Evolutionary conservation across 2,329 filamentous ascomycete genomes (phyloP), one percentile per base, ranked within the genome.

Genomic region (Periconia sp.): DNA sequence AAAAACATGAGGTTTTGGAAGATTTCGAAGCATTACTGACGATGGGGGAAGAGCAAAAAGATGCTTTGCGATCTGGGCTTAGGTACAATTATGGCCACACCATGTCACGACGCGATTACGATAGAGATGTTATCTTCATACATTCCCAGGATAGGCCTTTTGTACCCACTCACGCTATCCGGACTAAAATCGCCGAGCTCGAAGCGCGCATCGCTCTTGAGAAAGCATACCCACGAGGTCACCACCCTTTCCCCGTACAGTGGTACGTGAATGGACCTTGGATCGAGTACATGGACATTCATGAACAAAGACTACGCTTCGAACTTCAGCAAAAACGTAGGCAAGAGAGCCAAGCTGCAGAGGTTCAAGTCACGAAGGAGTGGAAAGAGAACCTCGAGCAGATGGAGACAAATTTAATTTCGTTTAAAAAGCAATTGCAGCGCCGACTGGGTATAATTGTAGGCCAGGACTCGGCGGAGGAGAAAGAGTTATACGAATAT

Each of bases 131-230:
- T 15, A 13, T 15, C 20, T 6, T 11, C 3, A 13, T 13, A 35
- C 6, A n/a, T n/a, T 14, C 42, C 17, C 6, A 9, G 10, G 19
- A 20, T 11, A 27, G 8, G 23, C 23, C 23, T 27, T 44, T 23
- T 23, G 17, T 19, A 19, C 18, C 35, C 18, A 14, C 35, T 10
- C 10, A 33, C 15, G 11, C 8, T 15, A 11, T 51, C 10, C 7
- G 47, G 44, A 20, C 27, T 5, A 54, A 48, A 43, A 52, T 54
- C 19, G 30, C 8, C 8, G 43, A 49, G n/a, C 48, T 57, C 10
- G 46, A 52, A 31, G 23, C 18, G 1, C 50, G 45, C 6, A 54
- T 57, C 30, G 15, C n/a, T 10, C 10, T 47, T 1, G 55, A 57
- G 49, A 57, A 46, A 20, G 2, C 11, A 18, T 45, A 19, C 23